Base-by-base conservation (phyloP, 495 filamentous ascomycete genomes). In the Lasiosphaeria hispida region DNA sequence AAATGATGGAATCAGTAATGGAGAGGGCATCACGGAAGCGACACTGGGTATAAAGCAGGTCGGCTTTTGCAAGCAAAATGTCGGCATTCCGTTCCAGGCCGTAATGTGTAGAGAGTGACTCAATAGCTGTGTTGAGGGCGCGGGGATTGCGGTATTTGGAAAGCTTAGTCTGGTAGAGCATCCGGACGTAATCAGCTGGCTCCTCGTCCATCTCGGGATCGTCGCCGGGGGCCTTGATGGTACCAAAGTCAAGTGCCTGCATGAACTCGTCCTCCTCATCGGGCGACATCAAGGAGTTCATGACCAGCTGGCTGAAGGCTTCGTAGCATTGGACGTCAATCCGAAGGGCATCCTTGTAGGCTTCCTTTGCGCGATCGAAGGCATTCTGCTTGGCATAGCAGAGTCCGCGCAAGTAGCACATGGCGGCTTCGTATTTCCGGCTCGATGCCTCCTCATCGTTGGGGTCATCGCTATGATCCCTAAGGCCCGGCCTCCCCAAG, bases 291-390 rank as follows among this genome's bases (percentile, higher is more conserved):
- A 97, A 83, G 15, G 87, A 88, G 72, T 97, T 97, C 76, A 92
- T 92, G 88, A 97, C 96, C 48, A 99, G 81, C 71, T 96, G 91
- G 57, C 96, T 92, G 66, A 97, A 97, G 3, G 94, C 94, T 69
- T 99, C 94, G 66, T 95, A 97, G 71, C 94, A 99, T 69, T 97
- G 92, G 6, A 97, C 92, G 69, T 99, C 95, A 66, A 99, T 97
- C 47, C 89, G 81, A 41, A 97, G 90, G 7, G 94, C 94, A 63
- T 95, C 90, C 75, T 96, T 97, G 79, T 97, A 99, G 74, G 95
- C 97, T 65, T 97, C 92, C 65, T 96, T 96, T 37, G 94, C 94
- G 23, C 92, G 86, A 67, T 99, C 95, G 62, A 97, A 97, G 11
- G 92, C 89, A 72, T 97, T 99, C 73, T 96, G 91, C 72, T 96